Base-by-base conservation (phyloP, 345 rosid genomes). In the Brassica cretica region DNA sequence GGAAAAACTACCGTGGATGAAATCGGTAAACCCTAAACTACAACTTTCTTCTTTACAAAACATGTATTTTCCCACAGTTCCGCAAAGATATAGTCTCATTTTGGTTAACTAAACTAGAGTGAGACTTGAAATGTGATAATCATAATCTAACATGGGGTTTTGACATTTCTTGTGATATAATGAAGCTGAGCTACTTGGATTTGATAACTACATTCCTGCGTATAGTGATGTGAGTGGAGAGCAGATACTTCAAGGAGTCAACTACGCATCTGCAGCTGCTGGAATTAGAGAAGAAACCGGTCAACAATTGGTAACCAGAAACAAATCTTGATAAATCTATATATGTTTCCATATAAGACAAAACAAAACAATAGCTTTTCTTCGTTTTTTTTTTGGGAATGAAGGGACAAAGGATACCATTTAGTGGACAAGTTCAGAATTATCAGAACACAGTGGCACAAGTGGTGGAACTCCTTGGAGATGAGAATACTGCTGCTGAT, bases 241-340 rank as follows among this genome's bases (percentile, higher is more conserved):
- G 12, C 80, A 70, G 62, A 83, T 93, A 68, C 89, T 91, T 10
- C 61, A 65, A 66, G 98, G 98, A 70, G 90, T 93, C 6, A 93
- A 93, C 74, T 93, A 77, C 14, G 98, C 98, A 32, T 93, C 98
- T 2, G 98, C 93, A 7, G 98, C 94, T 25, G 96, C 96, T 0
- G 98, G 98, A 71, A 93, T 93, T 14, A 84, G 90, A 84, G 91
- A 87, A 6, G 98, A 93, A 78, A 84, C 96, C 10, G 98, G 98
- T 49, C 86, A 16, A 19, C 98, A 91, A 71, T 80, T 93, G 90
- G 95, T 92, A 86, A 68, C 21, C 41, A 64, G 3, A 44, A 44
- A 5, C 30, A 46, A n/a, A 66, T 46, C 56, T 58, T 73, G 46
- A 61, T 21, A 10, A 46, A 19, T 16, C 7, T 68, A 12, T 62